Percentiles rank a stretch among this genome's conserved stretches.
Evolutionary conservation across 805 yeast genomes (phyloP).

Genomic region (Wickerhamiella musiphila): DNA sequence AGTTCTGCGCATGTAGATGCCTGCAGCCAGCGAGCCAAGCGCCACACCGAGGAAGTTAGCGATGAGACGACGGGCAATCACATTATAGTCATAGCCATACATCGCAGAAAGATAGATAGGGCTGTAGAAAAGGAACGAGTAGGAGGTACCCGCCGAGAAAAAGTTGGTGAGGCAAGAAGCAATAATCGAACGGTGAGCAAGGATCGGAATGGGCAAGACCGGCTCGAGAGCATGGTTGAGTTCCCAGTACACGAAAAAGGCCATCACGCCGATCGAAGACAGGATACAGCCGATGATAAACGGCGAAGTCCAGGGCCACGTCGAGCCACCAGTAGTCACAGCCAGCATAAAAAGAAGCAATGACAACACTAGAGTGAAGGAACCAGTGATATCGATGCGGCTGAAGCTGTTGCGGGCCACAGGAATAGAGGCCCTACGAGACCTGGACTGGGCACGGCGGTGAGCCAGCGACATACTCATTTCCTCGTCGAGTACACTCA

Average conservation of each 20-base stretch:
- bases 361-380: constrained; percentile 38
- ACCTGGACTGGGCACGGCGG: neutral
- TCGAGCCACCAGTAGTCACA: constrained; percentile 48
- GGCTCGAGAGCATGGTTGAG: constrained; percentile 39
- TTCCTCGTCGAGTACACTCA: constrained; percentile 13
- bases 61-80: constrained; percentile 39
- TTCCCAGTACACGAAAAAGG: constrained; percentile 36
- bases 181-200: constrained; percentile 41
- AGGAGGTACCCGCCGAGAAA: constrained; percentile 53
- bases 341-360: constrained; percentile 42
- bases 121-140: constrained; percentile 44
- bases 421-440: neutral
- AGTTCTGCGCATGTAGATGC: constrained; percentile 46
- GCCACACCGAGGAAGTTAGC: constrained; percentile 52
- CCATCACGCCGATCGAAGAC: constrained; percentile 21
- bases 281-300: constrained; percentile 24
- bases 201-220: constrained; percentile 43
- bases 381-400: constrained; percentile 50
- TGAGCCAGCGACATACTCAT: constrained; percentile 1
- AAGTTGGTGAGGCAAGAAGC: constrained; percentile 52
- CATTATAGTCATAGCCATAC: constrained; percentile 49
- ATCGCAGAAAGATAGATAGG: constrained; percentile 64
- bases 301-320: constrained; percentile 29
- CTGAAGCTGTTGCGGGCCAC: constrained; percentile 30
- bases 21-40: constrained; percentile 47